phyloP scores from a whole-genome alignment of 2,329 filamentous ascomycete genomes.

The Drechslerella dactyloides region DNA sequence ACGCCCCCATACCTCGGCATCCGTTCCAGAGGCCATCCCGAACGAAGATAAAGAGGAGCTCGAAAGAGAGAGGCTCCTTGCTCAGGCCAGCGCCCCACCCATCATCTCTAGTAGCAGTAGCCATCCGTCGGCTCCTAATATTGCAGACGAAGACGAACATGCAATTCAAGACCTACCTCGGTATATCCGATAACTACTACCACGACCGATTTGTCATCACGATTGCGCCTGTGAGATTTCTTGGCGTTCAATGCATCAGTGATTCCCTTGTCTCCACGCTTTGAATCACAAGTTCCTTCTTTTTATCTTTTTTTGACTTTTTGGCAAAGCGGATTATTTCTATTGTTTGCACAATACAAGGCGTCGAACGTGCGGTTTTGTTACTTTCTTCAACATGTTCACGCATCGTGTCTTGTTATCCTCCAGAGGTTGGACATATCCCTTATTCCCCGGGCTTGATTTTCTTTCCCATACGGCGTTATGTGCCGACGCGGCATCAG shows the following conservation, averaged over 20 bases:
- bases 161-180: conserved; percentile 33
- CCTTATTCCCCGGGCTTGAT: conserved; percentile 2
- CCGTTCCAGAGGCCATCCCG: conserved; percentile 53
- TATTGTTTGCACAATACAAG: no score
- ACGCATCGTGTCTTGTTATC: not conserved
- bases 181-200: conserved; percentile 25
- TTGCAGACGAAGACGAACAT: conserved; percentile 34
- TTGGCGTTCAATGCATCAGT: no score
- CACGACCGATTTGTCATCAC: not conserved
- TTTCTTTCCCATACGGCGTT: conserved; percentile 30
- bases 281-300: no score
- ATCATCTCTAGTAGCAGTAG: conserved; percentile 55
- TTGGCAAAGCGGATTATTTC: no score
- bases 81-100: conserved; percentile 69
- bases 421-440: conserved; percentile 12
- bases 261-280: no score
- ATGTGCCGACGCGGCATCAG: not conserved
- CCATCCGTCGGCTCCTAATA: conserved; percentile 51
- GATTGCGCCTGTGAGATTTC: not conserved
- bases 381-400: no score
- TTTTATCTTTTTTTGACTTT: no score
- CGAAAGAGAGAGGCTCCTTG: conserved; percentile 69
- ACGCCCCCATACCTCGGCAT: conserved; percentile 47
- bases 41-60: conserved; percentile 81
- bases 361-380: no score